A percentile compares a stretch with the other conserved stretches of the same genome.
Evolutionary conservation across 345 rosid species (phyloP).

Genomic region (Punica granatum): DNA sequence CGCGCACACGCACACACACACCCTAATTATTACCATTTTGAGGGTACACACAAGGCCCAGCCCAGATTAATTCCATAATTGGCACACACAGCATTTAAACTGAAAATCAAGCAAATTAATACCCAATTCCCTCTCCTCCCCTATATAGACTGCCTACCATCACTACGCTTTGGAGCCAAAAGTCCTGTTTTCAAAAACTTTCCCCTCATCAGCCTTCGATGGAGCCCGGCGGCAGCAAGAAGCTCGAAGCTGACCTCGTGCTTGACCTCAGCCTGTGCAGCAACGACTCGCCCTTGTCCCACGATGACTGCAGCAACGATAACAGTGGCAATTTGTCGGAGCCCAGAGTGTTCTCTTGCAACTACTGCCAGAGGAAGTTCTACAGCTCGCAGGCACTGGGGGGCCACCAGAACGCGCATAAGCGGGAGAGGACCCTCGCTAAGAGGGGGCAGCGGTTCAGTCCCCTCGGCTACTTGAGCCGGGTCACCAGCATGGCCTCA

Average conservation of each 20-base stretch:
- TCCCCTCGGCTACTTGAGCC: slow-evolving; percentile 15
- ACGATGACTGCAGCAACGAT: neutral
- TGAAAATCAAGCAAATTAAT: neutral
- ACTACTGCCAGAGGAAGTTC: slow-evolving; percentile 86
- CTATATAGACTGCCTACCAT: neutral
- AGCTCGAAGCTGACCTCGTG: slow-evolving; percentile 17
- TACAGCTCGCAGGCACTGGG: slow-evolving; percentile 96
- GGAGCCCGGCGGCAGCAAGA: neutral
- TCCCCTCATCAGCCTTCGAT: neutral
- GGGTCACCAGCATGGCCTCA: slow-evolving; percentile 60
- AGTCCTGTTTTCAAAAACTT: neutral
- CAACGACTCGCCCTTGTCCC: slow-evolving; percentile 12
- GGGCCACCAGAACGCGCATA: slow-evolving; percentile 94
- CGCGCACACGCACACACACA: too few species aligned
- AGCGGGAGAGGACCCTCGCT: slow-evolving; percentile 80
- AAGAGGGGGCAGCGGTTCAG: slow-evolving; percentile 53
- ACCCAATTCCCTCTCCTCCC: neutral
- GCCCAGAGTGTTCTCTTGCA: slow-evolving; percentile 72
- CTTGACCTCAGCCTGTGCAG: slow-evolving; percentile 59
- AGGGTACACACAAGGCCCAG: too few species aligned
- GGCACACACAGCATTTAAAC: neutral
- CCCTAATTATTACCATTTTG: too few species aligned
- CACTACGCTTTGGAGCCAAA: neutral
- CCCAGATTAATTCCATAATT: neutral
- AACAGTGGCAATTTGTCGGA: slow-evolving; percentile 21